Evolutionary conservation across 1,284 basidiomycete species (phyloP), one percentile per base, ranked within the genome.

Genomic region (Cutaneotrichosporon cavernicola): DNA sequence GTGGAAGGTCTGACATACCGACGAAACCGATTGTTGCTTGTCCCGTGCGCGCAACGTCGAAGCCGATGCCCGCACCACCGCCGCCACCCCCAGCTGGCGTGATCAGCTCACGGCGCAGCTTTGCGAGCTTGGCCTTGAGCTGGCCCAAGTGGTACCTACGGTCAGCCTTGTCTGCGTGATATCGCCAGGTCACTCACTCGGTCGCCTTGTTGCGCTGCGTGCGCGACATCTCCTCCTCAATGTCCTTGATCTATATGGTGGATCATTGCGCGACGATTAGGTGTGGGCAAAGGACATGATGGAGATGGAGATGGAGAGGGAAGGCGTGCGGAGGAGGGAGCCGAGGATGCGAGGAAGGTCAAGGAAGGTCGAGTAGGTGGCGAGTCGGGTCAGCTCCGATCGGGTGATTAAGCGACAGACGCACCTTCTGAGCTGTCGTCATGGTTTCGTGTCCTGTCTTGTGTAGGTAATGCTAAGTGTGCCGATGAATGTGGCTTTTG

Each of bases 1-100:
- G 36, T 40, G 21, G 16, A 9, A 38, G 38, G 22, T 18, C 9
- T 14, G 14, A 56, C 55, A 16, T 22, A 56, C 58, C 58, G 49
- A 97, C 92, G 76, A 97, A 97, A 61, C 97, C 97, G 8, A 99
- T 96, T 52, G 90, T 92, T 2, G 97, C 97, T 31, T 86, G 91
- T 80, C 97, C 97, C 10, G 96, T 98, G 79, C 95, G 86, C 55
- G 95, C 94, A 40, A 99, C 96, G 85, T 99, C 96, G 83, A 99
- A 98, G 38, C 93, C 93, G 22, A 92, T 74, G 49, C 92, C 93
- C 14, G 86, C 88, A 2, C 93, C 93, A 16, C 95, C 95, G 9
- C 94, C 91, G 38, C 91, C 86, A 46, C 89, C 87, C 32, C 86
- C 82, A 2, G 89, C 83, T 1, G 92, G 90, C 4, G 88, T 84